Percentiles rank a stretch among this genome's conserved stretches.
Conservation (phyloP, 768 basidiomycete genomes). For the Daedalea quercina region DNA sequence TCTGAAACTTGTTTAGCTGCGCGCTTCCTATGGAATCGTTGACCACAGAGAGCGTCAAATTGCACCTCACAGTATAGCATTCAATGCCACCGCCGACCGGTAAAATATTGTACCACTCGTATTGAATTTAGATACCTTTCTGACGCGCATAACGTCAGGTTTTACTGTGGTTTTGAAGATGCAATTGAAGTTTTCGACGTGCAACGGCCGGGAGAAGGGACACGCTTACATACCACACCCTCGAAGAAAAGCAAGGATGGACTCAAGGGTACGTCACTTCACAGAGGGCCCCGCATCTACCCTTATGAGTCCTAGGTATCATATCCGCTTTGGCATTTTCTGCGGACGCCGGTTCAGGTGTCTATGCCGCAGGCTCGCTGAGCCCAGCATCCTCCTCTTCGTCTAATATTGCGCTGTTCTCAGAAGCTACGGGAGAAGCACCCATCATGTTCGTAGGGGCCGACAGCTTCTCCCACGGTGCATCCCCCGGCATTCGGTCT, state of each 20-base stretch:
- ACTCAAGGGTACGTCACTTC: conserved; percentile 58
- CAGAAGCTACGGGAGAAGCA: conserved; percentile 45
- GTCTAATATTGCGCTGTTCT: conserved; percentile 61
- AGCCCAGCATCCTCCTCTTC: conserved; percentile 35
- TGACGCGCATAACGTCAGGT: conserved; percentile 28
- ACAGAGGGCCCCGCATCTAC: background rate
- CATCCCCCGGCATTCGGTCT: conserved; percentile 24
- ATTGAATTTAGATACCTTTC: too few species aligned
- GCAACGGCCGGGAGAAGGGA: conserved; percentile 63
- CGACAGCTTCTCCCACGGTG: conserved; percentile 28
- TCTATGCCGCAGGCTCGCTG: conserved; percentile 80
- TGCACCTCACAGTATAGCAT: conserved; percentile 79
- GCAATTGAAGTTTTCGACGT: conserved; percentile 86
- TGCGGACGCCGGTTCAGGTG: conserved; percentile 42
- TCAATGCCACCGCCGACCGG: conserved; percentile 65
- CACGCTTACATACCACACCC: conserved; percentile 61
- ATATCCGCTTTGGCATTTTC: conserved; percentile 81
- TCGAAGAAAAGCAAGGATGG: conserved; percentile 79
- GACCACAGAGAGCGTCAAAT: conserved; percentile 91
- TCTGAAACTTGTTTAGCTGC: conserved; percentile 56
- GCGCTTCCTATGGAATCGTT: conserved; percentile 87
- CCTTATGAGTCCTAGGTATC: conserved; percentile 50
- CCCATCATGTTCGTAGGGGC: conserved; percentile 62
- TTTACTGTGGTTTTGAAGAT: conserved; percentile 85
- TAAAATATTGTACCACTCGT: conserved; percentile 24